Evolutionary conservation across 1,139 yeast species (phyloP), one percentile per base, ranked within the genome.

Genomic region (Arxiozyma heterogenica): DNA sequence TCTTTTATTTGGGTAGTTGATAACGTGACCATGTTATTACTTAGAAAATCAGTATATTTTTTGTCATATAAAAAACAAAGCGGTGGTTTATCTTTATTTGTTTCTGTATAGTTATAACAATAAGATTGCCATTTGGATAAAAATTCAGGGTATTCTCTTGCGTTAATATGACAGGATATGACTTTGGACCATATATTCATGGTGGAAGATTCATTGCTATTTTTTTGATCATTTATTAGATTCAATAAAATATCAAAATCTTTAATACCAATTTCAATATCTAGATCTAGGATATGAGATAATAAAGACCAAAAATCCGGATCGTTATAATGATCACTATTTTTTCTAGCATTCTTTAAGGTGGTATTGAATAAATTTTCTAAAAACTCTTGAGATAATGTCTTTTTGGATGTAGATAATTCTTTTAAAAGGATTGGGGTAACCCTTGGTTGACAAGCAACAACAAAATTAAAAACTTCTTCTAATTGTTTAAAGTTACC

Each of bases 81-180:
- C 20, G 43, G 48, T 3, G n/a, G 39, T 8, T 66, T 53, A 1
- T 51, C 49, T 12, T 34, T 27, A 11, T 4, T 44, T 3, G 54
- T 50, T 23, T 64, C 59, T 4, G 44, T 38, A 21, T 54, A 44
- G 7, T 59, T 55, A 3, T 62, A 51, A 15, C 76, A 68, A 5
- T 75, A 70, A 1, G 61, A 53, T 17, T 71, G 68, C 84, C 86
- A 83, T 17, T 74, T 65, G 0, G 70, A 66, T 51, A 81, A 72
- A 59, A 85, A 84, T 4, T 69, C 67, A 11, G 69, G 69, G 47
- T 82, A 71, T 53, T 84, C 89, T 71, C 94, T 78, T 7, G 84
- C 84, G 59, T 73, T 77, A 5, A 75, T 71, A 62, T 76, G 79
- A 12, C 84, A 78, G 11, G 71, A 68, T 3, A 82, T 67, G 18